These are phyloP conservation scores for Tillandsia leiboldiana DNA, from an alignment of 176 grass and related monocot species.

Conservation along the genomic window DNA sequence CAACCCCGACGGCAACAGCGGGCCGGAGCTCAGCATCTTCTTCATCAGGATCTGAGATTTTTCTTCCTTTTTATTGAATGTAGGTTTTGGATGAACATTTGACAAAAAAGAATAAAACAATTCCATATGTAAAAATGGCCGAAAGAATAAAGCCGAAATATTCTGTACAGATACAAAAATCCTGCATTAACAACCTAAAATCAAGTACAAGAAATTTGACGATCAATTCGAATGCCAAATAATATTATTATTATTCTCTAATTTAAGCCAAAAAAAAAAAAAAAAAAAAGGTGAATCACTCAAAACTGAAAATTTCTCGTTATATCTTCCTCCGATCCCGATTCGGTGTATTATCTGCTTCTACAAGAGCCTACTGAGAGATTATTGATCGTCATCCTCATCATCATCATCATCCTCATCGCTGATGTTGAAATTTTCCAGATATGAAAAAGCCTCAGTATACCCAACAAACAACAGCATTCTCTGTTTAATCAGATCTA, in stretches of 20 bases:
- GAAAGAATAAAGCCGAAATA: too few species aligned
- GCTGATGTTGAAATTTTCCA: too few species aligned
- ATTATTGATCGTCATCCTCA: too few species aligned
- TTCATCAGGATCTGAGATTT: constrained; percentile 69
- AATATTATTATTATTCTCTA: too few species aligned
- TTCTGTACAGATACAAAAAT: too few species aligned
- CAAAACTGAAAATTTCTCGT: background rate
- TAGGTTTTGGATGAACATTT: background rate
- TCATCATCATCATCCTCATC: too few species aligned
- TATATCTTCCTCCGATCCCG: background rate
- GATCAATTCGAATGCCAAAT: too few species aligned
- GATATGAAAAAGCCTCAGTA: background rate
- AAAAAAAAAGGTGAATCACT: background rate
- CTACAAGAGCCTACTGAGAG: too few species aligned
- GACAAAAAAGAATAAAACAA: too few species aligned
- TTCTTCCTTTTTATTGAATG: background rate
- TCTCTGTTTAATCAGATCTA: background rate
- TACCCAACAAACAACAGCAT: background rate
- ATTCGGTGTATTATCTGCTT: background rate
- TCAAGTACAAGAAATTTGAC: too few species aligned
- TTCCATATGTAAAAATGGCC: too few species aligned
- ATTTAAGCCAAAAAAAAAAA: background rate
- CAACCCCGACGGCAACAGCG: constrained; percentile 73
- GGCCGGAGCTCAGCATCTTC: constrained; percentile 91
- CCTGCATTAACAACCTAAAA: too few species aligned